A percentile compares a stretch with the other conserved stretches of the same genome.
Conservation (phyloP, 768 basidiomycete genomes). For the Guyanaporus albipodus region DNA sequence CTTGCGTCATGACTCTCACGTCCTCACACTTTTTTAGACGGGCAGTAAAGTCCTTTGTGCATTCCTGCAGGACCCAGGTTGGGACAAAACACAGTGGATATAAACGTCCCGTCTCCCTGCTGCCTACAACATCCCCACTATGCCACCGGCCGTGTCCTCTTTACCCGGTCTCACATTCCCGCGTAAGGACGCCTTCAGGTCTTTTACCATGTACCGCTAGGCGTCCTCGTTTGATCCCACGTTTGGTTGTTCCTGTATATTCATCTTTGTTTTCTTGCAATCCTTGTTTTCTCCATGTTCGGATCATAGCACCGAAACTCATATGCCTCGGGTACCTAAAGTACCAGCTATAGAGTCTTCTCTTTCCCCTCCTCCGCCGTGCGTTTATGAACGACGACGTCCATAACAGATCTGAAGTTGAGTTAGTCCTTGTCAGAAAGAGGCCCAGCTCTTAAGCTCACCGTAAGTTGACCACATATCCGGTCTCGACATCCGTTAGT, state of each 20-base stretch:
- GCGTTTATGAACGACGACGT: conserved; percentile 66
- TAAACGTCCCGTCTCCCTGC: conserved; percentile 31
- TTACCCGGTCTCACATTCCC: not conserved
- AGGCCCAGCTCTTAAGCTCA: conserved; percentile 26
- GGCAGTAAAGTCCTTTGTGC: conserved; percentile 96
- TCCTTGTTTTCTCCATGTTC: conserved; percentile 2
- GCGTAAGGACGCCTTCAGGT: conserved; percentile 9
- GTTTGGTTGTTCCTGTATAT: conserved; percentile 23
- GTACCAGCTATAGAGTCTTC: conserved; percentile 10
- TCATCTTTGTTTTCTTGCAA: conserved; percentile 14
- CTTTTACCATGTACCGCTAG: conserved; percentile 20
- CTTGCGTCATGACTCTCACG: conserved; percentile 3
- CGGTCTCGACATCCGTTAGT: conserved; percentile 71
- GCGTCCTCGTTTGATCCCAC: conserved; percentile 10
- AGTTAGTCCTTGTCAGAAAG: conserved; percentile 3
- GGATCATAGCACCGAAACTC: conserved; percentile 1
- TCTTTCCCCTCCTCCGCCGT: conserved; percentile 1
- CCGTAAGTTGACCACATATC: conserved; percentile 71
- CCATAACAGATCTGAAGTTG: conserved; percentile 61
- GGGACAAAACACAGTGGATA: conserved; percentile 81
- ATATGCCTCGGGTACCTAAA: conserved; percentile 11
- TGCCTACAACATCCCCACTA: not conserved
- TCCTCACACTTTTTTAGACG: conserved; percentile 48
- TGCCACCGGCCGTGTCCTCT: not conserved
- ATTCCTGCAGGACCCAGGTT: conserved; percentile 91